phyloP scores from a whole-genome alignment of 306 rosid species.

The Casuarina cunninghamiana region DNA sequence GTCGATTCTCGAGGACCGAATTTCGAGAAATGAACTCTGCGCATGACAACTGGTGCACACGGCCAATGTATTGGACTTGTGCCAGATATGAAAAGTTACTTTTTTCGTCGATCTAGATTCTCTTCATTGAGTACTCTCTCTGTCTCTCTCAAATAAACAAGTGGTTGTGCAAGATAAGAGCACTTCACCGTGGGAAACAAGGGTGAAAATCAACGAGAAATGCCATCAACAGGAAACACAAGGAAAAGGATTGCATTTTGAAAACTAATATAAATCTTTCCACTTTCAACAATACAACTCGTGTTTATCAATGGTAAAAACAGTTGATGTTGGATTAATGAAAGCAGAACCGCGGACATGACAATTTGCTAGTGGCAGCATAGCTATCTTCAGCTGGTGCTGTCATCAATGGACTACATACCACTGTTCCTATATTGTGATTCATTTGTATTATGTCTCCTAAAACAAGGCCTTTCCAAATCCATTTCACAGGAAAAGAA shows the following conservation, averaged over 20 bases:
- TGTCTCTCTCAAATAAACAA: background rate
- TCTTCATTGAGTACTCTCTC: background rate
- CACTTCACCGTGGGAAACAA: conserved; percentile 3
- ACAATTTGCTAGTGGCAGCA: conserved; percentile 17
- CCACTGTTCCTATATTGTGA: conserved; percentile 9
- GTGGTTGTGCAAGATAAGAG: background rate
- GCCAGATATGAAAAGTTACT: conserved; percentile 11
- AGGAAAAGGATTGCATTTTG: background rate
- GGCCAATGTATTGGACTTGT: conserved; percentile 24
- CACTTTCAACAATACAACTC: background rate
- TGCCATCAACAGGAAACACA: background rate
- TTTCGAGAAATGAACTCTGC: conserved; percentile 20
- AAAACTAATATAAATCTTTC: background rate
- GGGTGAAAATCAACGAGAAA: conserved; percentile 2
- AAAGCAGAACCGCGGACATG: background rate
- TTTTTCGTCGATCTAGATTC: background rate
- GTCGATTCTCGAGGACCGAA: conserved; percentile 22
- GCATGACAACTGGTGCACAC: conserved; percentile 40
- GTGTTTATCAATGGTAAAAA: conserved; percentile 11
- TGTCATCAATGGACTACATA: conserved; percentile 18
- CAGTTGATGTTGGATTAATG: background rate
- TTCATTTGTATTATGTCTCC: conserved; percentile 12
- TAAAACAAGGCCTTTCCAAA: background rate
- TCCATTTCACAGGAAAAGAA: conserved; percentile 2
- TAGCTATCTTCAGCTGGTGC: conserved; percentile 39